These are phyloP conservation scores for Laetiporus sulphureus DNA, from an alignment of 1,284 basidiomycete genomes.

Conservation along the genomic window DNA sequence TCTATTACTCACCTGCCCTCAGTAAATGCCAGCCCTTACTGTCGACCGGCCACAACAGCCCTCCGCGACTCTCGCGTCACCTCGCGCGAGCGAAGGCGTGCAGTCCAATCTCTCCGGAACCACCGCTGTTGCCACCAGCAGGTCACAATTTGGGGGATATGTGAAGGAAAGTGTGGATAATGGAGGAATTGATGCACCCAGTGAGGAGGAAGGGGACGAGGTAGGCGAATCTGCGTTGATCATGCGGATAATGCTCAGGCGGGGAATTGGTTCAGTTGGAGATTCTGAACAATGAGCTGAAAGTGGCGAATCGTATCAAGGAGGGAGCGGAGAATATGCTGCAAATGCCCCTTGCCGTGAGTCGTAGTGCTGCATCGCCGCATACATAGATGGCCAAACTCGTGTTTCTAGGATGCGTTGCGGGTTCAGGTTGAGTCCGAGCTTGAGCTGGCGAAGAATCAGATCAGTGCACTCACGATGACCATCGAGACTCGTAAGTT, in stretches of 20 bases:
- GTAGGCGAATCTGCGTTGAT: constrained; percentile 1
- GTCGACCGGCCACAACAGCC: not conserved
- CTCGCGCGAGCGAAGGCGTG: not conserved
- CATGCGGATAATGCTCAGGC: not conserved
- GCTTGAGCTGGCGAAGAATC: constrained; percentile 62
- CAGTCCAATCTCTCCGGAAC: not conserved
- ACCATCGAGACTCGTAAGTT: constrained; percentile 55
- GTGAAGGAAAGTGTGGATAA: not conserved
- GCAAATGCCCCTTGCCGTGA: constrained; percentile 56
- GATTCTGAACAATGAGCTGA: constrained; percentile 58
- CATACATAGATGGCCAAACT: not conserved
- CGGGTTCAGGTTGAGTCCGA: constrained; percentile 73
- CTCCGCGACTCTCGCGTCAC: not conserved
- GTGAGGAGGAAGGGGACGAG: not conserved
- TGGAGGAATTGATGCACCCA: not conserved
- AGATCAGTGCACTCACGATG: constrained; percentile 60
- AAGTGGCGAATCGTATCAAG: constrained; percentile 70
- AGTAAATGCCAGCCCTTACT: not conserved
- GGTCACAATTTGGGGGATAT: not conserved
- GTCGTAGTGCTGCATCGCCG: constrained; percentile 15
- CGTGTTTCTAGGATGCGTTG: constrained; percentile 43
- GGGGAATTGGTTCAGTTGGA: constrained; percentile 42
- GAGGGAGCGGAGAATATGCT: constrained; percentile 84
- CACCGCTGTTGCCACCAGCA: not conserved
- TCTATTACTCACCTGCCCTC: too few relatives aligned